Percentiles rank a stretch among this genome's conserved stretches.
phyloP scores from a whole-genome alignment of 2,329 filamentous ascomycete genomes.

The Colletotrichum echinochloae region DNA sequence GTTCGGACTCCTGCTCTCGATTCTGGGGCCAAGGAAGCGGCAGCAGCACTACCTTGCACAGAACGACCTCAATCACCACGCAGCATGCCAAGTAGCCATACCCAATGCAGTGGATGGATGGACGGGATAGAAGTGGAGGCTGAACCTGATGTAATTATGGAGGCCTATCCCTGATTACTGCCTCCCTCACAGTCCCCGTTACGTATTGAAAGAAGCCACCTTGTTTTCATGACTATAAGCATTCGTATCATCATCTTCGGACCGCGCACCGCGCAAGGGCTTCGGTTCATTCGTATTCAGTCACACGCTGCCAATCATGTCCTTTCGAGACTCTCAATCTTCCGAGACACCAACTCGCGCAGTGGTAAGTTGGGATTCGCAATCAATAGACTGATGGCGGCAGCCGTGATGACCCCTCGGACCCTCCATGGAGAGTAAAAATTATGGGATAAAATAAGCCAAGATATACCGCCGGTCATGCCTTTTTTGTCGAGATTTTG shows the following conservation, averaged over 20 bases:
- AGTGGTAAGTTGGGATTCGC: not conserved
- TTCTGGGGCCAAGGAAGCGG: not conserved
- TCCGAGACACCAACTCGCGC: not conserved
- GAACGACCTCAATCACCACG: not conserved
- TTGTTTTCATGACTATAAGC: not conserved
- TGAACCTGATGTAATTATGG: constrained; percentile 22
- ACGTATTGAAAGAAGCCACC: not conserved
- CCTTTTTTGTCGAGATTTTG: constrained; percentile 13
- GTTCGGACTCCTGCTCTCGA: not conserved
- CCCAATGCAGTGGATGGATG: constrained; percentile 30
- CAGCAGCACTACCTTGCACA: not conserved
- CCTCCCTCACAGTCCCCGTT: not conserved
- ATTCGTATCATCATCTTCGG: not conserved
- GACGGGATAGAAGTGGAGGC: constrained; percentile 37
- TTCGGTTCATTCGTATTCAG: not conserved
- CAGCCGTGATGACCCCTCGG: not conserved
- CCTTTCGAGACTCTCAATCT: not conserved
- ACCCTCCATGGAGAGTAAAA: not conserved
- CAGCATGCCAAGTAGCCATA: constrained; percentile 25
- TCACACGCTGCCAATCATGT: not conserved
- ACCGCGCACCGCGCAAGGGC: not conserved
- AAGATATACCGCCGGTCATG: not conserved
- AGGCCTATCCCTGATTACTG: constrained; percentile 9
- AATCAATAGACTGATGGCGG: not conserved
- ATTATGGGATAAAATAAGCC: not conserved